phyloP scores from a whole-genome alignment of 2,329 filamentous ascomycete species.

The Stagonosporopsis vannaccii region DNA sequence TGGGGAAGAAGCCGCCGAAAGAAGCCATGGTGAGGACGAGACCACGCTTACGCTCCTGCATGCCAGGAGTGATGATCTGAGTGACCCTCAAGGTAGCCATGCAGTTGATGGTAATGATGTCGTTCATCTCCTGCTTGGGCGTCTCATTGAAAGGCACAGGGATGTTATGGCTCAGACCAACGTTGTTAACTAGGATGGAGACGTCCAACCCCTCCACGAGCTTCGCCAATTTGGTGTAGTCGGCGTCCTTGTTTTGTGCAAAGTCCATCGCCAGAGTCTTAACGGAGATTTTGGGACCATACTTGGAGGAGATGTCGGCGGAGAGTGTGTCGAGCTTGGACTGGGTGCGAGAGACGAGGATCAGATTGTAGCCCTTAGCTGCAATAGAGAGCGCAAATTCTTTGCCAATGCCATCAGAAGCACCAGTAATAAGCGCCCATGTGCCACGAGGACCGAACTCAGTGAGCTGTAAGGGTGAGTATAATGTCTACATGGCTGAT shows the following conservation, averaged over 20 bases:
- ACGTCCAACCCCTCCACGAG: conserved; percentile 78
- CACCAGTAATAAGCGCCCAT: conserved; percentile 94
- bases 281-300: conserved; percentile 69
- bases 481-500: not conserved
- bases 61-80: conserved; percentile 81
- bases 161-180: conserved; percentile 92
- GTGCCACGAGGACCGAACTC: conserved; percentile 90
- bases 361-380: conserved; percentile 88
- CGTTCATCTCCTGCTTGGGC: conserved; percentile 76
- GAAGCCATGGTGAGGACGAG: conserved; percentile 97
- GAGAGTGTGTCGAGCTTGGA: conserved; percentile 85
- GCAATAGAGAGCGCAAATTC: conserved; percentile 93
- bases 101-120: conserved; percentile 97
- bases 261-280: conserved; percentile 94
- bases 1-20: conserved; percentile 91
- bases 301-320: conserved; percentile 75
- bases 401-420: conserved; percentile 95
- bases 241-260: conserved; percentile 75
- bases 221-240: conserved; percentile 77
- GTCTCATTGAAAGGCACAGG: conserved; percentile 89
- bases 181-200: conserved; percentile 93
- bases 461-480: conserved; percentile 64
- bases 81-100: conserved; percentile 88
- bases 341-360: conserved; percentile 94
- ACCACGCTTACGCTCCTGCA: conserved; percentile 83